Evolutionary conservation across 2,329 filamentous ascomycete genomes (phyloP).

Genomic region (Pseudocercospora crystallina): DNA sequence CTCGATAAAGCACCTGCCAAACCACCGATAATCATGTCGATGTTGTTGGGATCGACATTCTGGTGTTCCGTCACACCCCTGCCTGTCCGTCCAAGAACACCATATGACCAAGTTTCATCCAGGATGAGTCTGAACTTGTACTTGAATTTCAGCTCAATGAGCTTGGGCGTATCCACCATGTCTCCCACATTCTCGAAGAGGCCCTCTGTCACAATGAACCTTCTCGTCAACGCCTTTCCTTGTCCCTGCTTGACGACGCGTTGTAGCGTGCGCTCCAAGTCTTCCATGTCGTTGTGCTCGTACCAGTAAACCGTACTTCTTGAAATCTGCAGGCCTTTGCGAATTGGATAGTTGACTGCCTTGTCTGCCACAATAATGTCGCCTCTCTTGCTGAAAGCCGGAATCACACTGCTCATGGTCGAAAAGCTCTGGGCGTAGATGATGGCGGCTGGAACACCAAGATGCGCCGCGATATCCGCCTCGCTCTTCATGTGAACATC

Average conservation of each 20-base stretch:
- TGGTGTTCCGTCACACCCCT: conserved; percentile 93
- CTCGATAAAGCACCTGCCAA: conserved; percentile 86
- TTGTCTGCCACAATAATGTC: conserved; percentile 96
- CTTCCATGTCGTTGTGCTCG: conserved; percentile 93
- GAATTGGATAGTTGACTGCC: conserved; percentile 88
- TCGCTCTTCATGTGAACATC: conserved; percentile 98
- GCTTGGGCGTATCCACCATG: conserved; percentile 76
- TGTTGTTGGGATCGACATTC: conserved; percentile 87
- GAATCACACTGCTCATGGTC: conserved; percentile 95
- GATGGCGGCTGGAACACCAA: conserved; percentile 86
- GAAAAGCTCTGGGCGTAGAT: conserved; percentile 96
- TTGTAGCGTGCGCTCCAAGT: conserved; percentile 80
- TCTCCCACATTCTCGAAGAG: conserved; percentile 91
- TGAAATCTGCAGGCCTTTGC: conserved; percentile 90
- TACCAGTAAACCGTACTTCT: conserved; percentile 91
- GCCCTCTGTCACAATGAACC: conserved; percentile 95
- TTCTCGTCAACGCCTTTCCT: conserved; percentile 81
- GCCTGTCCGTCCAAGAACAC: conserved; percentile 86
- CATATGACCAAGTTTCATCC: conserved; percentile 97
- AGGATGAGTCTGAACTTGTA: conserved; percentile 98
- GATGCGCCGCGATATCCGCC: conserved; percentile 83
- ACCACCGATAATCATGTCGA: conserved; percentile 97
- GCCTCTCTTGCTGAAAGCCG: conserved; percentile 92
- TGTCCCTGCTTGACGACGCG: conserved; percentile 85
- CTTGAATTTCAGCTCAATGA: conserved; percentile 89